Conservation (phyloP, 306 rosid species). For the Acacia melanoxylon region DNA sequence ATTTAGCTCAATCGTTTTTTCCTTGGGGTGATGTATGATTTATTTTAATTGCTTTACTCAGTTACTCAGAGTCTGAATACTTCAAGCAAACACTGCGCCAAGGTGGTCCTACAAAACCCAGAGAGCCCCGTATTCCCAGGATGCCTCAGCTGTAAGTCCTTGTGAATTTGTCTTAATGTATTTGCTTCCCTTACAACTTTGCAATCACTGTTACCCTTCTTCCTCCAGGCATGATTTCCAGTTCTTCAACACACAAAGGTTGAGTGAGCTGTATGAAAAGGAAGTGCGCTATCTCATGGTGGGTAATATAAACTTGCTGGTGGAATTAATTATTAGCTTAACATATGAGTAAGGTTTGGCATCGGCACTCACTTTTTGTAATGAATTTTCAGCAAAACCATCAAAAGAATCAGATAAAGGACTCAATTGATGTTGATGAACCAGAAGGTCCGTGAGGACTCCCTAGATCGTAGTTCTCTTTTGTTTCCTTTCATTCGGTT, state of each 20-base stretch:
- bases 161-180: neutral
- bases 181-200: conserved; percentile 4
- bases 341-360: conserved; percentile 9
- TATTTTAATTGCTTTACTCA: conserved; percentile 32
- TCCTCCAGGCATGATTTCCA: conserved; percentile 87
- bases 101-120: conserved; percentile 90
- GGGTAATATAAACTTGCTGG: conserved; percentile 37
- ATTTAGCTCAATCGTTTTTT: conserved; percentile 5
- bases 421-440: conserved; percentile 94
- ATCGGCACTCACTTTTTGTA: conserved; percentile 25
- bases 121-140: conserved; percentile 96
- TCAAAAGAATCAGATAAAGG: conserved; percentile 97
- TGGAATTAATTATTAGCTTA: conserved; percentile 12
- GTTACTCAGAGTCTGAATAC: conserved; percentile 96
- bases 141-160: conserved; percentile 97
- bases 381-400: conserved; percentile 74
- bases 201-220: conserved; percentile 20
- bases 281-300: conserved; percentile 99
- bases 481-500: neutral
- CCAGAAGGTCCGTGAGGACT: conserved; percentile 64
- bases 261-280: conserved; percentile 93
- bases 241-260: conserved; percentile 90
- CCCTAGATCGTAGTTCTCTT: neutral
- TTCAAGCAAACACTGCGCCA: conserved; percentile 99
- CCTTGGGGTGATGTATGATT: conserved; percentile 7